phyloP scores from a whole-genome alignment of 495 filamentous ascomycete genomes.

The Talaromyces adpressus region DNA sequence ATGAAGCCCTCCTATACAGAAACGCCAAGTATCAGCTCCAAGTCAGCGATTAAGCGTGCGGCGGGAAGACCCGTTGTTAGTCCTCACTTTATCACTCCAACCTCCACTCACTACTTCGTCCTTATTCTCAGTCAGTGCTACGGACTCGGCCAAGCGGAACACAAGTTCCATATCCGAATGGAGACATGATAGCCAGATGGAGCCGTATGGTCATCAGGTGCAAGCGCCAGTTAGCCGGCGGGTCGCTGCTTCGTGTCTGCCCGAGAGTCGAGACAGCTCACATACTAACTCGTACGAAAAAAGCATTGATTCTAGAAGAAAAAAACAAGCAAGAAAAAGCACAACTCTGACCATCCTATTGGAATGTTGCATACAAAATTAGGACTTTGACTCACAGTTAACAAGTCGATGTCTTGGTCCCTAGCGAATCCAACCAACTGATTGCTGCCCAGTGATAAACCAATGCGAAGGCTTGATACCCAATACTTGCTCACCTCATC shows the following conservation, averaged over 20 bases:
- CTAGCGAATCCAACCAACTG: not conserved
- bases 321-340: not conserved
- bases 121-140: not conserved
- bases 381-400: not conserved
- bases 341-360: not conserved
- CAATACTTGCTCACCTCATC: constrained; percentile 19
- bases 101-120: not conserved
- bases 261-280: not conserved
- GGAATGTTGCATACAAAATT: not conserved
- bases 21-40: not conserved
- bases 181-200: not conserved
- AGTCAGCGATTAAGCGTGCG: not conserved
- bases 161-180: not conserved
- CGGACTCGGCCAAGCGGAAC: not conserved
- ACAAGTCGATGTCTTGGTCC: not conserved
- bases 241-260: constrained; percentile 19
- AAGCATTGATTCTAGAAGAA: not conserved
- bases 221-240: constrained; percentile 11
- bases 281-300: not conserved
- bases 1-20: not conserved
- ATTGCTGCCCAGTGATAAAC: constrained; percentile 16
- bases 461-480: constrained; percentile 30
- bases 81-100: not conserved
- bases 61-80: not conserved
- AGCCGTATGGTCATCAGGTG: constrained; percentile 7